Conservation (phyloP, 768 basidiomycete genomes). For the Suillus weaverae region DNA sequence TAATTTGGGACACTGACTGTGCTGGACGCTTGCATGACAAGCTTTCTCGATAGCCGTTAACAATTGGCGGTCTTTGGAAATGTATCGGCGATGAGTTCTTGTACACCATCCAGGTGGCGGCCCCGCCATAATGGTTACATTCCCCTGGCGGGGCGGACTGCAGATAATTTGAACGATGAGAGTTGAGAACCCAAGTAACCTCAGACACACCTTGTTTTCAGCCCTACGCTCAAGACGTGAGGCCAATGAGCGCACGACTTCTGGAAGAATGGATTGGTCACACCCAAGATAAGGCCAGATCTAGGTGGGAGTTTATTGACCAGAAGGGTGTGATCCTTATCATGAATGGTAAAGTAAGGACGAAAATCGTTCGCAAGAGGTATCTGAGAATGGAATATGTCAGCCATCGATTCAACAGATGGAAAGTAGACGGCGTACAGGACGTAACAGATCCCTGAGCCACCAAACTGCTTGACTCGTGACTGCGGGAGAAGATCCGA, state of each 20-base stretch:
- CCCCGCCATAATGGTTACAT: conserved; percentile 34
- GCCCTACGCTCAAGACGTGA: conserved; percentile 73
- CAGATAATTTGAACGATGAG: conserved; percentile 1
- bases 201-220: conserved; percentile 39
- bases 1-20: conserved; percentile 43
- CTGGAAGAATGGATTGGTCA: conserved; percentile 88
- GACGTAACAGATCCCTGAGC: conserved; percentile 83
- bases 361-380: conserved; percentile 83
- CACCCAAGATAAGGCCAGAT: conserved; percentile 74
- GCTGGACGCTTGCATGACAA: conserved; percentile 44
- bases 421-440: conserved; percentile 46
- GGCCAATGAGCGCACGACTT: conserved; percentile 84
- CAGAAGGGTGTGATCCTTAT: conserved; percentile 72
- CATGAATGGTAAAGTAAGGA: conserved; percentile 97
- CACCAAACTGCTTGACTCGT: conserved; percentile 92
- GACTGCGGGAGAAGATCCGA: conserved; percentile 72
- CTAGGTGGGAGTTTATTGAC: conserved; percentile 84
- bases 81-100: conserved; percentile 76
- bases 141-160: conserved; percentile 10
- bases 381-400: conserved; percentile 47
- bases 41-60: conserved; percentile 74
- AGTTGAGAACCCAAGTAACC: conserved; percentile 17
- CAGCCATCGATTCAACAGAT: background rate
- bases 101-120: conserved; percentile 76
- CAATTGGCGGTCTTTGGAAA: conserved; percentile 78